Conservation (phyloP, 371 early-diverging fungal species). For the Mortierella sp. region DNA sequence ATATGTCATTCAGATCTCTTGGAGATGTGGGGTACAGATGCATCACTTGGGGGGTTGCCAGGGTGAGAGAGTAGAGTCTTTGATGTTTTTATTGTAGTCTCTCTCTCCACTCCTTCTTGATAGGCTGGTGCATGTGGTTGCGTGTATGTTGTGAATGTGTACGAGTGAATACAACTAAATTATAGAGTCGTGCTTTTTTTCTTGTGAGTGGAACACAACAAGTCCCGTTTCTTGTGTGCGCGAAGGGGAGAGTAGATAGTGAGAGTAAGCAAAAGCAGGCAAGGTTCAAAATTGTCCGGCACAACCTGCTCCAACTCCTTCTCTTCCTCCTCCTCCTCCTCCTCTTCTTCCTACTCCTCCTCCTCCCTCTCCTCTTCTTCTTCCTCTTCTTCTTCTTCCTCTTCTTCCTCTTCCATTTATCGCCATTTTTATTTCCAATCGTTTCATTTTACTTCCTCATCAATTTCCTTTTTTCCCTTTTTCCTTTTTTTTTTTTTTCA, state of each 20-base stretch:
- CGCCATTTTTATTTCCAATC: too few species aligned
- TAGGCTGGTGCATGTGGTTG: too few species aligned
- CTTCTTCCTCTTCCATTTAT: too few species aligned
- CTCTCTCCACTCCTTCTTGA: too few species aligned
- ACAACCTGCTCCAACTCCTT: too few species aligned
- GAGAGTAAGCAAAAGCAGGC: too few species aligned
- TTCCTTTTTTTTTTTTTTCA: neutral
- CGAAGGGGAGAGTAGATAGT: neutral
- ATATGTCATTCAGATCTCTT: neutral
- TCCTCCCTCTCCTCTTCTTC: neutral
- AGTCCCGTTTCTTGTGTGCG: neutral
- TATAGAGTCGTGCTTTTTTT: neutral
- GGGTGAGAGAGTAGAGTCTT: neutral
- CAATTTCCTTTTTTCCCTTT: neutral
- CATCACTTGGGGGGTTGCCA: neutral
- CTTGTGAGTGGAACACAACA: neutral
- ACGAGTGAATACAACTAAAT: neutral
- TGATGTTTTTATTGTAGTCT: too few species aligned
- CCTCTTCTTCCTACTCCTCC: neutral
- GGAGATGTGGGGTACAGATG: slow-evolving; percentile 2
- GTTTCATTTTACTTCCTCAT: too few species aligned
- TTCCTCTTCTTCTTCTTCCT: neutral
- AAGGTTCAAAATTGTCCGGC: too few species aligned
- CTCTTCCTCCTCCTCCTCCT: slow-evolving; percentile 5
- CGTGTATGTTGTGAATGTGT: neutral